phyloP scores from a whole-genome alignment of 2,329 filamentous ascomycete genomes.

The Ilyonectria robusta region DNA sequence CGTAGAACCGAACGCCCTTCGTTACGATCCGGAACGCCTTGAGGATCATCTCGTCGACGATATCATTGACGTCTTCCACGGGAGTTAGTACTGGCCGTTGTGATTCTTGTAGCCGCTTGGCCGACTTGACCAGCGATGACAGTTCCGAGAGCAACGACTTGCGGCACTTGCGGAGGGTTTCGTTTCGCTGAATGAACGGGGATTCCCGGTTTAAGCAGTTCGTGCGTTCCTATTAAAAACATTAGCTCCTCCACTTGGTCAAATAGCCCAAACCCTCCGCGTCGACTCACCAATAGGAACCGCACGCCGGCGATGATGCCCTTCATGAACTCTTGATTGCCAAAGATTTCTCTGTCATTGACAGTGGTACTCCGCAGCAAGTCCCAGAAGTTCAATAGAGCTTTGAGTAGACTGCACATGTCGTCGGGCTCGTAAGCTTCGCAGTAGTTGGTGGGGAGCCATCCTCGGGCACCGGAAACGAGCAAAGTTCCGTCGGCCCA shows the following conservation, averaged over 20 bases:
- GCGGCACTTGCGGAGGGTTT: conserved; percentile 82
- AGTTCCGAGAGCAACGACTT: conserved; percentile 92
- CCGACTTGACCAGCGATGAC: conserved; percentile 88
- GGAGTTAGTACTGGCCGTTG: conserved; percentile 66
- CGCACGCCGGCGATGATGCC: conserved; percentile 94
- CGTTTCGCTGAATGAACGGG: conserved; percentile 79
- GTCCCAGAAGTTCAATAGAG: conserved; percentile 93
- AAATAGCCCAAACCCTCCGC: neutral
- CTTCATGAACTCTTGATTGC: conserved; percentile 94
- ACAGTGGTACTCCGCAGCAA: conserved; percentile 83
- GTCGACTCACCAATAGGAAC: conserved; percentile 81
- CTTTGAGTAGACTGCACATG: conserved; percentile 87
- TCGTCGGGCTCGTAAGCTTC: conserved; percentile 92
- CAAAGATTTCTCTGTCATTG: conserved; percentile 83
- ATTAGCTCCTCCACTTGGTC: conserved; percentile 18
- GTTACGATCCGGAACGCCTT: conserved; percentile 96
- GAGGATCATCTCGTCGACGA: conserved; percentile 92
- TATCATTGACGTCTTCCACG: conserved; percentile 75
- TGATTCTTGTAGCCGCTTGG: conserved; percentile 86
- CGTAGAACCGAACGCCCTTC: conserved; percentile 89
- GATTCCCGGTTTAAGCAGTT: conserved; percentile 90
- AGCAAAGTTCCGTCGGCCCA: conserved; percentile 97
- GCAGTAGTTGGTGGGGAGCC: conserved; percentile 98
- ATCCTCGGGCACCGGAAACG: conserved; percentile 87
- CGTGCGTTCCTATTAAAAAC: conserved; percentile 79